Evolutionary conservation across 2,329 filamentous ascomycete genomes (phyloP).

Genomic region (Fragosphaeria purpurea): DNA sequence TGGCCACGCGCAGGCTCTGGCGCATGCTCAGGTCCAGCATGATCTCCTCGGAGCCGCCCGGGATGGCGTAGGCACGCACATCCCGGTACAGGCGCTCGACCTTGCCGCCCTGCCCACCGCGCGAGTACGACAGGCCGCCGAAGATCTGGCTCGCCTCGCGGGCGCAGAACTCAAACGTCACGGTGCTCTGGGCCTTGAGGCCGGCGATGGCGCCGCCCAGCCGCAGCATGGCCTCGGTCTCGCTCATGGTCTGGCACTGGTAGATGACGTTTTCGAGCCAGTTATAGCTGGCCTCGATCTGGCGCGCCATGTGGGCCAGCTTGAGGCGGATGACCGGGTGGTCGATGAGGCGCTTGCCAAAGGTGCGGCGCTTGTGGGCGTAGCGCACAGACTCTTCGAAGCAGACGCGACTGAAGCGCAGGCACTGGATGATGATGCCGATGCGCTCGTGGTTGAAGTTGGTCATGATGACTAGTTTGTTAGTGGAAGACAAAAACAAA

Average conservation of each 20-base stretch:
- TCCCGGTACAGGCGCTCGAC: conserved; percentile 91
- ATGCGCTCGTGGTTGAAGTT: conserved; percentile 99
- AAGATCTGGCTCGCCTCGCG: conserved; percentile 96
- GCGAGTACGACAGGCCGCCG: conserved; percentile 81
- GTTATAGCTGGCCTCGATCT: conserved; percentile 93
- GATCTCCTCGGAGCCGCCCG: conserved; percentile 93
- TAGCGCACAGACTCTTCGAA: conserved; percentile 96
- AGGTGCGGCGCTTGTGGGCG: conserved; percentile 92
- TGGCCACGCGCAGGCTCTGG: conserved; percentile 67
- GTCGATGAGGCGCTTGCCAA: conserved; percentile 92
- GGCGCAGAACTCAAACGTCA: conserved; percentile 96
- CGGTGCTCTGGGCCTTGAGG: conserved; percentile 86
- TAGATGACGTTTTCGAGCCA: conserved; percentile 95
- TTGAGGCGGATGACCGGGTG: conserved; percentile 97
- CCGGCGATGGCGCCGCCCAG: conserved; percentile 89
- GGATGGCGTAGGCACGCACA: conserved; percentile 91
- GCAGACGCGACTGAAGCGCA: conserved; percentile 93
- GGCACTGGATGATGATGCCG: conserved; percentile 94
- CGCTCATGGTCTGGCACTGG: conserved; percentile 86
- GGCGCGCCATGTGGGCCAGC: conserved; percentile 94
- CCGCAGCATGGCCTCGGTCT: conserved; percentile 91
- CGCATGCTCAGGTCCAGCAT: conserved; percentile 96
- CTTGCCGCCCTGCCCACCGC: conserved; percentile 91
- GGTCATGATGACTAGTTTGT: conserved; percentile 69
- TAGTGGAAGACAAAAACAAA: background rate